A percentile compares a stretch with the other conserved stretches of the same genome.
Evolutionary conservation across 257 asterid species (phyloP).

Genomic region (Nicotiana obtusifolia): DNA sequence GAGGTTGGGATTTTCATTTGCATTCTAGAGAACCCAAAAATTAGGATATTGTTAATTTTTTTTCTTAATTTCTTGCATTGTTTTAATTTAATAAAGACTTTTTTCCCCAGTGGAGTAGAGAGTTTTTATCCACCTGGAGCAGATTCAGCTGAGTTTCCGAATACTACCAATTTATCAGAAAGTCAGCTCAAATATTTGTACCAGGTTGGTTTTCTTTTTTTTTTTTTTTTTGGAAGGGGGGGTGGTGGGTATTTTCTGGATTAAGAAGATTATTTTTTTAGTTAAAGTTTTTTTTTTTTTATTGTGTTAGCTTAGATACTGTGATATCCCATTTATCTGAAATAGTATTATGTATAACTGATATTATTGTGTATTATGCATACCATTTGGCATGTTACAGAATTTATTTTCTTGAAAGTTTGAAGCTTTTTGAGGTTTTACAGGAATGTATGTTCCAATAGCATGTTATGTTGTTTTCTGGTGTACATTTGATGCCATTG

Average conservation of each 20-base stretch:
- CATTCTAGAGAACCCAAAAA: neutral
- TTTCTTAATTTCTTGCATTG: neutral
- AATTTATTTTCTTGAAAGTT: constrained; percentile 1
- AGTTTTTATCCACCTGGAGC: constrained; percentile 58
- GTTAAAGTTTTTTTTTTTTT: too few relatives aligned
- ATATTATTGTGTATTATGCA: neutral
- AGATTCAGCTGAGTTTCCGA: constrained; percentile 32
- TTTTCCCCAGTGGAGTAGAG: constrained; percentile 60
- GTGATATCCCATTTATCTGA: neutral
- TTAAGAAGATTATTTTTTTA: neutral
- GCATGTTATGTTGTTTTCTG: neutral
- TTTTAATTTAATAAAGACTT: neutral
- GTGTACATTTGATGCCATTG: neutral
- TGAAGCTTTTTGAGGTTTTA: neutral
- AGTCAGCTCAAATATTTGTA: constrained; percentile 52
- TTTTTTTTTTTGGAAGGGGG: neutral
- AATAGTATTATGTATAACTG: neutral
- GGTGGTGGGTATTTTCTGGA: neutral
- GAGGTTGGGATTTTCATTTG: neutral
- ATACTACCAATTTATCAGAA: constrained; percentile 42
- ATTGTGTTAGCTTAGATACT: too few relatives aligned
- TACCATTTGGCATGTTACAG: neutral
- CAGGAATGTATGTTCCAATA: neutral
- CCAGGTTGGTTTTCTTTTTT: constrained; percentile 37
- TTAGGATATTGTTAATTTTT: neutral